Conservation (phyloP, 2,329 filamentous ascomycete genomes). For the Zasmidium citrigriseum region DNA sequence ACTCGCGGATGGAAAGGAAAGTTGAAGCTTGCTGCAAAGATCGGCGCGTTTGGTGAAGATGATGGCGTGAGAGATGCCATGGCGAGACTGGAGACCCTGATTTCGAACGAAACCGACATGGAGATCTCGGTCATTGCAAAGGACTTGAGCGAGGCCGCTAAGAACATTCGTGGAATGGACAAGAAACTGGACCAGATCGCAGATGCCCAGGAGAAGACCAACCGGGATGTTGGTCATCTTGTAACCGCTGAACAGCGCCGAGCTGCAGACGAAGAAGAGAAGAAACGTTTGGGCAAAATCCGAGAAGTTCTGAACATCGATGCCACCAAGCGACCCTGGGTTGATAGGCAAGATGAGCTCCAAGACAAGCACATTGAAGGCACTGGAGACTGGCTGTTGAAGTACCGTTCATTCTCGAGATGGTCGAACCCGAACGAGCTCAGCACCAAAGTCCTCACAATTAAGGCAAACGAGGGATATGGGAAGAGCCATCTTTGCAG, state of each 20-base stretch:
- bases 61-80: slow-evolving; percentile 6
- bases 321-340: slow-evolving; percentile 1
- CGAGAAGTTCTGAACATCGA: slow-evolving; percentile 1
- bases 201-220: slow-evolving; percentile 3
- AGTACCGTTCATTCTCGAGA: not conserved
- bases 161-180: slow-evolving; percentile 1
- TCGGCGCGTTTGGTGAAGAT: slow-evolving; percentile 9
- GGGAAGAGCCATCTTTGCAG: slow-evolving; percentile 8
- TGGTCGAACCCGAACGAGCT: not conserved
- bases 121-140: slow-evolving; percentile 4
- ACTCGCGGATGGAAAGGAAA: slow-evolving; percentile 4
- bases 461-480: slow-evolving; percentile 2
- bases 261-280: slow-evolving; percentile 4
- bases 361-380: slow-evolving; percentile 6
- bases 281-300: slow-evolving; percentile 1
- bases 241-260: slow-evolving; percentile 1
- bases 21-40: slow-evolving; percentile 11
- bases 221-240: not conserved
- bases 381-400: slow-evolving; percentile 2
- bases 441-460: not conserved
- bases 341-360: slow-evolving; percentile 4
- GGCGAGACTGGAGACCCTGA: slow-evolving; percentile 6
- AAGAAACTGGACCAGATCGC: slow-evolving; percentile 4
- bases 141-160: slow-evolving; percentile 5
- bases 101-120: slow-evolving; percentile 3